Evolutionary conservation across 225 moss, liverwort and hornwort genomes (phyloP).

Genomic region (Rhytidiadelphus loreus): DNA sequence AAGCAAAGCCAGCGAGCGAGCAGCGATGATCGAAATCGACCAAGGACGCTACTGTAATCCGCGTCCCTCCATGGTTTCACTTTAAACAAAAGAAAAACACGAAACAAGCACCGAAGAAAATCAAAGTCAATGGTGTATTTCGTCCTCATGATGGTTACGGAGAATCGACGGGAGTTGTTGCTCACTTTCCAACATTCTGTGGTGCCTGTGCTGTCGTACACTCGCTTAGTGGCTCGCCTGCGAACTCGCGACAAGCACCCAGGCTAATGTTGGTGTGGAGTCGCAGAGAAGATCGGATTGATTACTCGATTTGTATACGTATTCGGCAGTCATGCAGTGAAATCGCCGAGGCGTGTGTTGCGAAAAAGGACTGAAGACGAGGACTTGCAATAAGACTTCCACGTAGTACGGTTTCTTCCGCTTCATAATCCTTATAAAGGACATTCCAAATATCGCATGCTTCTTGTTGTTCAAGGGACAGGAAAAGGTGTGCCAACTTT

Average conservation of each 20-base stretch:
- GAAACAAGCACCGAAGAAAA: background rate
- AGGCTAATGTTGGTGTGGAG: background rate
- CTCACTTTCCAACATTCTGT: background rate
- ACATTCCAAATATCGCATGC: background rate
- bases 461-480: background rate
- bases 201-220: background rate
- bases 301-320: background rate
- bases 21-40: too few species aligned
- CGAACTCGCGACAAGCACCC: background rate
- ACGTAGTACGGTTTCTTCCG: background rate
- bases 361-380: background rate
- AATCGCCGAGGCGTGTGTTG: too few species aligned
- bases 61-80: background rate
- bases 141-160: background rate
- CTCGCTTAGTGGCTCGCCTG: background rate
- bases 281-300: background rate
- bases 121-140: background rate
- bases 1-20: too few species aligned
- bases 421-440: background rate
- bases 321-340: background rate
- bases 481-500: background rate
- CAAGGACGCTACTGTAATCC: too few species aligned
- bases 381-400: background rate
- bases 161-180: too few species aligned
- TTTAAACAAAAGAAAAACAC: too few species aligned